phyloP scores from a whole-genome alignment of 2,329 filamentous ascomycete genomes.

The Ampelomyces quisqualis region DNA sequence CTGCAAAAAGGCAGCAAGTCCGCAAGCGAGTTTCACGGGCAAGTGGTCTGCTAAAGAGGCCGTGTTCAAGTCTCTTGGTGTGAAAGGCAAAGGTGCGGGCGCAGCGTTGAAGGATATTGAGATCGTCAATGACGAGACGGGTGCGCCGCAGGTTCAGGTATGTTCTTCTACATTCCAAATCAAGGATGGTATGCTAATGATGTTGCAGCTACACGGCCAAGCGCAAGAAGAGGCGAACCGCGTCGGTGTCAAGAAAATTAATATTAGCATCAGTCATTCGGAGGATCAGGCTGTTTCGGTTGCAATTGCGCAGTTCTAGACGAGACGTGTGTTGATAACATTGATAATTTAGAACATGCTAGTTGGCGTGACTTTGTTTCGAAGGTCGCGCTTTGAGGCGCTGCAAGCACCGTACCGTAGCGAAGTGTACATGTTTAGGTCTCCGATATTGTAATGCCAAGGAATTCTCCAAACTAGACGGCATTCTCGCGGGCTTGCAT shows the following conservation, averaged over 20 bases:
- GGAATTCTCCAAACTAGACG: too few relatives aligned
- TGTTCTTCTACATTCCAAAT: conserved; percentile 44
- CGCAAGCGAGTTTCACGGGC: conserved; percentile 89
- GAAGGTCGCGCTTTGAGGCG: too few relatives aligned
- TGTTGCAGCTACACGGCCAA: conserved; percentile 73
- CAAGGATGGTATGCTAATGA: conserved; percentile 2
- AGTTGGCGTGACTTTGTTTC: neutral
- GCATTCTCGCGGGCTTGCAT: too few relatives aligned
- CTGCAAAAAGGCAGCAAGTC: conserved; percentile 75
- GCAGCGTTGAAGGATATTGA: conserved; percentile 94
- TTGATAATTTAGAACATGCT: neutral
- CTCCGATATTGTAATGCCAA: too few relatives aligned
- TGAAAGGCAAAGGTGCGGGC: conserved; percentile 81
- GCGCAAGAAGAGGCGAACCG: conserved; percentile 81
- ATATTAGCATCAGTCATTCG: conserved; percentile 92
- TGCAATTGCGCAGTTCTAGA: conserved; percentile 77
- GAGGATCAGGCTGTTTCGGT: conserved; percentile 93
- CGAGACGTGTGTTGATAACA: neutral
- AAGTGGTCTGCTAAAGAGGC: conserved; percentile 98
- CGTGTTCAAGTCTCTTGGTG: conserved; percentile 94
- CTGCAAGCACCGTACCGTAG: too few relatives aligned
- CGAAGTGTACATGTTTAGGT: too few relatives aligned
- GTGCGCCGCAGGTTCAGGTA: conserved; percentile 83
- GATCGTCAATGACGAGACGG: conserved; percentile 76
- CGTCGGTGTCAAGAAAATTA: conserved; percentile 84